These are phyloP conservation scores for Letharia columbiana DNA, from an alignment of 495 filamentous ascomycete species.

Conservation along the genomic window DNA sequence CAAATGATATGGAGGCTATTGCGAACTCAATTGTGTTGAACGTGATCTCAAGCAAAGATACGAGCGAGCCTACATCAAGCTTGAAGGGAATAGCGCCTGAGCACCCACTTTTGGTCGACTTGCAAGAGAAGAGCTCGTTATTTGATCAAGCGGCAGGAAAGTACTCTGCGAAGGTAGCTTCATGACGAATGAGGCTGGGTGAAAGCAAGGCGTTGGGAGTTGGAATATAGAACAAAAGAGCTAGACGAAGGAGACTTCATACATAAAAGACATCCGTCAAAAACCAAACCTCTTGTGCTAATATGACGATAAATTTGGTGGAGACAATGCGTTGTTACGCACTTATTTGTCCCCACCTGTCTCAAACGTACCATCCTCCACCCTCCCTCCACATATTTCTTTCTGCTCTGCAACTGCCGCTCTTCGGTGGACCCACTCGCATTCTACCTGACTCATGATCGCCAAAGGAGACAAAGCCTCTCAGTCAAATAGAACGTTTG, in stretches of 20 bases:
- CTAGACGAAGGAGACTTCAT: neutral
- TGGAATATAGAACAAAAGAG: neutral
- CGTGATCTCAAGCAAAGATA: conserved; percentile 56
- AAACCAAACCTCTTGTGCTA: neutral
- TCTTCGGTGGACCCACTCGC: neutral
- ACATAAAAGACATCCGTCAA: neutral
- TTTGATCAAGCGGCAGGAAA: conserved; percentile 76
- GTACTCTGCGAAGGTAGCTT: conserved; percentile 63
- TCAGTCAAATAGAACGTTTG: too few species aligned
- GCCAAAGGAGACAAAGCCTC: neutral
- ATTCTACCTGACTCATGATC: neutral
- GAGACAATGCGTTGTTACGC: too few species aligned
- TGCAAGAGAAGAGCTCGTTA: conserved; percentile 65
- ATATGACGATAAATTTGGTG: too few species aligned
- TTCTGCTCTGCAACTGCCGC: neutral
- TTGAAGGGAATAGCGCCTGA: conserved; percentile 49
- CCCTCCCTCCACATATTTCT: neutral
- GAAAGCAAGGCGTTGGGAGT: conserved; percentile 14
- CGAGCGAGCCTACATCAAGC: conserved; percentile 7
- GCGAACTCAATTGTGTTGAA: conserved; percentile 75
- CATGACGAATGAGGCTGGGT: conserved; percentile 32
- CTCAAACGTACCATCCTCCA: too few species aligned
- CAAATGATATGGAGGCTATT: conserved; percentile 60
- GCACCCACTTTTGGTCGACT: conserved; percentile 58
- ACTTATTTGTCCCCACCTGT: neutral